A percentile compares a stretch with the other conserved stretches of the same genome.
phyloP scores from a whole-genome alignment of 2,329 filamentous ascomycete species.

The Scedosporium aurantiacum region DNA sequence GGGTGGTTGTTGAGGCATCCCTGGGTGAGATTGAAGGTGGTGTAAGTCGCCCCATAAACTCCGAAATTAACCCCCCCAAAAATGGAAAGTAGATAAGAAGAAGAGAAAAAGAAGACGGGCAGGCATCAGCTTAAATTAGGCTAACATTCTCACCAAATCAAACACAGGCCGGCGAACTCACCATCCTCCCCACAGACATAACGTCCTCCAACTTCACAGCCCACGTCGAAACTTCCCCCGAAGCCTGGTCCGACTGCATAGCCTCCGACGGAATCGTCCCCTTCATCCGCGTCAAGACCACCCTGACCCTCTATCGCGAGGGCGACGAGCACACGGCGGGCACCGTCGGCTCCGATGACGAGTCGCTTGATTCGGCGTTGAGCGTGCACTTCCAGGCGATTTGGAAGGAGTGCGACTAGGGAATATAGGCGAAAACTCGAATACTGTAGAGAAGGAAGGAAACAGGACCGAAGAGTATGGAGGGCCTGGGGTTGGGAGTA shows the following conservation, averaged over 20 bases:
- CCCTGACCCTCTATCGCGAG: not conserved
- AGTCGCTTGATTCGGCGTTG: not conserved
- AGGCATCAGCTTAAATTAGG: not conserved
- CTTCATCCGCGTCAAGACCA: not conserved
- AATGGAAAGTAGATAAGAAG: not conserved
- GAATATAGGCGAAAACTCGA: not conserved
- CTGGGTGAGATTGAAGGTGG: not conserved
- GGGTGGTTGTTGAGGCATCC: not conserved
- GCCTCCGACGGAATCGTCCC: slow-evolving; percentile 1
- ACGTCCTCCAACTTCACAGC: not conserved
- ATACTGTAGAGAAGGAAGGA: not conserved
- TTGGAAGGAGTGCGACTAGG: slow-evolving; percentile 4
- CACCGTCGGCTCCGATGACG: not conserved
- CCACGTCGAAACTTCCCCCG: not conserved
- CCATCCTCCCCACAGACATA: not conserved
- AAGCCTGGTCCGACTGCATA: slow-evolving; percentile 3
- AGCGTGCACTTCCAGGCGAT: slow-evolving; percentile 1
- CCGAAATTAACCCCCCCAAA: too few species aligned
- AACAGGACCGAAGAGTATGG: not conserved
- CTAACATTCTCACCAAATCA: not conserved
- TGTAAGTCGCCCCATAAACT: not conserved
- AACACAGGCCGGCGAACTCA: not conserved
- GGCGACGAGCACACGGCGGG: not conserved
- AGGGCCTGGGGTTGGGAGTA: not conserved
- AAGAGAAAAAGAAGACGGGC: not conserved